Evolutionary conservation across 2,329 filamentous ascomycete species (phyloP), one percentile per base, ranked within the genome.

Genomic region (Cordyceps pruinosa): DNA sequence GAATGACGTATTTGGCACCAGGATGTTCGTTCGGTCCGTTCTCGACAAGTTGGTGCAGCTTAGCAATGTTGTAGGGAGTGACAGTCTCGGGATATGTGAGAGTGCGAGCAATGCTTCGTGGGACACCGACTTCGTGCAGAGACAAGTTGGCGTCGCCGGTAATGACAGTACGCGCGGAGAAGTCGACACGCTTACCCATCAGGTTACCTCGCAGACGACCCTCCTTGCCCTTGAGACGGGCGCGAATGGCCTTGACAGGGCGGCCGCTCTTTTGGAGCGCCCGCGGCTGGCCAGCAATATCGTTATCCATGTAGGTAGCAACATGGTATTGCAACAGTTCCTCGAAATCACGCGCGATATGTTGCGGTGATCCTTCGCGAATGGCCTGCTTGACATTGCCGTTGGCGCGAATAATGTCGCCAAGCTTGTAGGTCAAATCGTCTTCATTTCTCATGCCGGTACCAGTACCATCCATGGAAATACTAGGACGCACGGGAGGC

Each of bases 151-250:
- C 94, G 69, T 99, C 94, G 76, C 94, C 94, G 53, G 95, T 99
- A 72, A 99, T 99, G 77, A 99, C 94, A 32, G 95, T 99, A 86
- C 94, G 94, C 37, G 95, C 95, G 0, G 95, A 99, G 69, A 99
- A 99, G 71, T 99, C 94, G 60, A 99, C 94, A 84, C 92, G 91
- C 76, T 99, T 99, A 62, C 94, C 94, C 95, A 99, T 99, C 80
- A 99, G 79, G 74, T 99, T 99, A 70, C 95, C 94, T 77, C 94
- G 88, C 25, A 99, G 84, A 80, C 94, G 91, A 65, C 94, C 94
- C 70, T 99, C 94, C 76, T 99, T 99, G 61, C 95, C 95, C 85
- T 99, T 99, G 71, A 99, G 81, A 74, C 94, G 92, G 60, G 91
- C 91, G 66, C 95, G 89, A 63, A 99, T 96, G 17, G 94, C 91